Evolutionary conservation across 148 eudicot species (phyloP), one percentile per base, ranked within the genome.

Genomic region (Vaccinium corymbosum): DNA sequence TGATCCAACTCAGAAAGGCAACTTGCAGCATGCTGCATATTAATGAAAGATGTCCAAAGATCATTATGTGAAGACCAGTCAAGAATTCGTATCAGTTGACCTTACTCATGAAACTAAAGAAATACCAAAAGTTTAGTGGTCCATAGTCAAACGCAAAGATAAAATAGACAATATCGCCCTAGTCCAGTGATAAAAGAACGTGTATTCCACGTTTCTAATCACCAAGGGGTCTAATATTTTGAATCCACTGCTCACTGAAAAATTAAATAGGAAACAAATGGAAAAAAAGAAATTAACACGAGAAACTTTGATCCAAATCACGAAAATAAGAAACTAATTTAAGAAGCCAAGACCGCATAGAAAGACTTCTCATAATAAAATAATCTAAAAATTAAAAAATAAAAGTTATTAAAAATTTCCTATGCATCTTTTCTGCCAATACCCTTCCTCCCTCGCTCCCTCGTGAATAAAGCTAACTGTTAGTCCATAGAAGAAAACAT

Each of bases 1-100:
- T 97, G 99, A 70, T 97, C 99, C 89, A 97, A 42, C 56, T 94
- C 98, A 27, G 98, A 89, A 52, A 97, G 98, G 75, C 91, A 86
- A 53, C 91, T 75, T 78, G 88, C 86, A 71, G 95, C 95, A 91
- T 93, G 95, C 99, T 97, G 98, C 86, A 81, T 57, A 75, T 62
- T 72, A 80, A 84, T 76, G 50, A 9, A 52, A 64, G 4, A 52
- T 11, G 66, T n/a, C 51, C 76, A 61, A 17, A 11, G 61, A 72
- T 20, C 59, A 86, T 32, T 25, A 78, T 79, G 48, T 22, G 81
- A n/a, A 82, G 76, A 66, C 49, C n/a, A 56, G 42, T 73, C n/a
- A 72, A 74, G 38, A 20, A 46, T n/a, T 13, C 50, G 27, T 8
- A 46, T 38, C 19, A 42, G 52, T 32, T 68, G 73, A 55, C 74